Evolutionary conservation across 805 yeast species (phyloP).

Genomic region (Trichomonascus vanleenenianus): DNA sequence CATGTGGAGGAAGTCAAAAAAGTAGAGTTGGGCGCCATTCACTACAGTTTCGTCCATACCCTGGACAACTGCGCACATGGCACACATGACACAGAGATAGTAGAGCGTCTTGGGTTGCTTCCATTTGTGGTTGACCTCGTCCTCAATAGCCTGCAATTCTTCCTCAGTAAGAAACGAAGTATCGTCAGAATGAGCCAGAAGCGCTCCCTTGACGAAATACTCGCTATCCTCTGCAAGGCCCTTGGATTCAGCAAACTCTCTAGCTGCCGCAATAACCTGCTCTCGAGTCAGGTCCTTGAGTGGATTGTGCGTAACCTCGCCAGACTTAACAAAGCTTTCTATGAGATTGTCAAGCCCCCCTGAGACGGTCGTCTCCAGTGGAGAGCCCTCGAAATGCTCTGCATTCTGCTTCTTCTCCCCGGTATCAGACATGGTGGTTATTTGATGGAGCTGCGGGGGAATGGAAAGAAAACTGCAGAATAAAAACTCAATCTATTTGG

Average conservation of each 20-base stretch:
- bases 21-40: slow-evolving; percentile 55
- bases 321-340: slow-evolving; percentile 14
- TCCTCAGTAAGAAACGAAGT: slow-evolving; percentile 30
- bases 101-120: slow-evolving; percentile 35
- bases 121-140: slow-evolving; percentile 43
- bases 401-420: neutral
- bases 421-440: neutral
- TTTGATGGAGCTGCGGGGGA: too few species aligned
- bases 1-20: slow-evolving; percentile 17
- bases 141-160: slow-evolving; percentile 30
- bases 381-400: slow-evolving; percentile 11
- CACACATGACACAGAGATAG: slow-evolving; percentile 48
- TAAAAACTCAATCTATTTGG: too few species aligned
- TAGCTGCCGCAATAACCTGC: slow-evolving; percentile 15
- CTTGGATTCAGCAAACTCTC: slow-evolving; percentile 18
- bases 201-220: slow-evolving; percentile 40
- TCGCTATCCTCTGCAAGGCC: slow-evolving; percentile 24
- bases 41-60: slow-evolving; percentile 71
- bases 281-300: slow-evolving; percentile 14
- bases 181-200: slow-evolving; percentile 45
- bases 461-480: too few species aligned
- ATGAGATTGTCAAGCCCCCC: slow-evolving; percentile 4
- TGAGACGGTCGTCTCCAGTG: slow-evolving; percentile 5
- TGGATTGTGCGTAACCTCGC: slow-evolving; percentile 20
- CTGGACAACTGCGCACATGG: slow-evolving; percentile 61